Evolutionary conservation across 768 basidiomycete genomes (phyloP).

Genomic region (Amanita muscaria): DNA sequence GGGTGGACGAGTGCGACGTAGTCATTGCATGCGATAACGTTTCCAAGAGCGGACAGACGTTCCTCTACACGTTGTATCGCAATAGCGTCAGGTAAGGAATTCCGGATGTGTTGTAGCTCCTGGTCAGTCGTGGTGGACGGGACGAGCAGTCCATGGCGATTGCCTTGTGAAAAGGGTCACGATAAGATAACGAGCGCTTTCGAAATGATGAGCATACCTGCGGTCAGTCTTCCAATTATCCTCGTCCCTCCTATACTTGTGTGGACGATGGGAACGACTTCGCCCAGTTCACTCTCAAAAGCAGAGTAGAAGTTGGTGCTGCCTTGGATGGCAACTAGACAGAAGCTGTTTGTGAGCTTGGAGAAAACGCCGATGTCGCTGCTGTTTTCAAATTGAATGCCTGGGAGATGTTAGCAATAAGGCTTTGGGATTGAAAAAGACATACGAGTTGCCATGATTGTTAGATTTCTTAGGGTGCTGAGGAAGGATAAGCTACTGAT

Average conservation of each 20-base stretch:
- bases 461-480: slow-evolving; percentile 3
- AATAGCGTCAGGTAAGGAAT: slow-evolving; percentile 88
- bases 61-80: slow-evolving; percentile 96
- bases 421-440: neutral
- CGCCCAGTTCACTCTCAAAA: slow-evolving; percentile 90
- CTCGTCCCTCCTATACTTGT: slow-evolving; percentile 92
- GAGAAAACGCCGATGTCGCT: slow-evolving; percentile 95
- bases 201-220: slow-evolving; percentile 41
- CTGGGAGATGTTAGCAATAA: slow-evolving; percentile 27
- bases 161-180: slow-evolving; percentile 52
- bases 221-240: slow-evolving; percentile 87
- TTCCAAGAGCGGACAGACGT: slow-evolving; percentile 92
- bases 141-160: slow-evolving; percentile 94
- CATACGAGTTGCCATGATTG: slow-evolving; percentile 42
- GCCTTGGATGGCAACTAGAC: slow-evolving; percentile 87
- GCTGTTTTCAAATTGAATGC: slow-evolving; percentile 89
- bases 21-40: slow-evolving; percentile 98
- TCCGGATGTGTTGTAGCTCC: slow-evolving; percentile 95
- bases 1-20: slow-evolving; percentile 98
- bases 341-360: slow-evolving; percentile 97
- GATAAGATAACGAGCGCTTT: neutral
- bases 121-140: slow-evolving; percentile 95
- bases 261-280: slow-evolving; percentile 93
- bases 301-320: slow-evolving; percentile 97
- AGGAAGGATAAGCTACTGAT: neutral